These are phyloP conservation scores for Cryoendolithus antarcticus DNA, from an alignment of 2,329 filamentous ascomycete genomes.

Conservation along the genomic window DNA sequence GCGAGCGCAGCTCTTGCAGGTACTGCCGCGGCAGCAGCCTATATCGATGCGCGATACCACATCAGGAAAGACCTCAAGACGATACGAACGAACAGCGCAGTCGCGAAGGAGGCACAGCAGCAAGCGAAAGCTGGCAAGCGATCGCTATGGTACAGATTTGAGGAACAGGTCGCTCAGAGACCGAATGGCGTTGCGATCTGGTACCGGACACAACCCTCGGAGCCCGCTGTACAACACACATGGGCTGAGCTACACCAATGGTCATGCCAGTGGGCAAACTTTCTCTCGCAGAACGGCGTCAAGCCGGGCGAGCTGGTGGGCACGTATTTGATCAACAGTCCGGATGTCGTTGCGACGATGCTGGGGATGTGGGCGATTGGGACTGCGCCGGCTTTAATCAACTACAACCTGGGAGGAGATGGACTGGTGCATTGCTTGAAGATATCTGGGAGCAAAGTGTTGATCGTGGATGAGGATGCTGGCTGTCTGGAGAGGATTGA, in stretches of 20 bases:
- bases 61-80: conserved; percentile 46
- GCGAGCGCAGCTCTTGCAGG: conserved; percentile 5
- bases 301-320: conserved; percentile 22
- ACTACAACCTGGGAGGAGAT: conserved; percentile 25
- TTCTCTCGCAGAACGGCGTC: conserved; percentile 37
- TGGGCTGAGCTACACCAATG: conserved; percentile 45
- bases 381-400: conserved; percentile 23
- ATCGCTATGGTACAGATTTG: conserved; percentile 56
- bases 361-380: conserved; percentile 22
- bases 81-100: conserved; percentile 33
- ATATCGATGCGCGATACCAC: conserved; percentile 58
- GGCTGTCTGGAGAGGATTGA: conserved; percentile 46
- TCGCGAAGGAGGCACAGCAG: conserved; percentile 19
- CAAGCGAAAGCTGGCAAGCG: conserved; percentile 39
- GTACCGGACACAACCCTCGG: conserved; percentile 45
- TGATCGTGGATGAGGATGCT: conserved; percentile 35
- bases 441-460: conserved; percentile 27
- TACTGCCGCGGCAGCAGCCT: conserved; percentile 26
- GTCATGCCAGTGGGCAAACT: conserved; percentile 49
- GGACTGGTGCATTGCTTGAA: conserved; percentile 24
- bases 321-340: conserved; percentile 24
- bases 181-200: conserved; percentile 47
- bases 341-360: conserved; percentile 22
- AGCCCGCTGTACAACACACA: conserved; percentile 32
- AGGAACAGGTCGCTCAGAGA: conserved; percentile 27